Conservation (phyloP, 169 alveolate genomes). For the Plasmodium chabaudi region DNA sequence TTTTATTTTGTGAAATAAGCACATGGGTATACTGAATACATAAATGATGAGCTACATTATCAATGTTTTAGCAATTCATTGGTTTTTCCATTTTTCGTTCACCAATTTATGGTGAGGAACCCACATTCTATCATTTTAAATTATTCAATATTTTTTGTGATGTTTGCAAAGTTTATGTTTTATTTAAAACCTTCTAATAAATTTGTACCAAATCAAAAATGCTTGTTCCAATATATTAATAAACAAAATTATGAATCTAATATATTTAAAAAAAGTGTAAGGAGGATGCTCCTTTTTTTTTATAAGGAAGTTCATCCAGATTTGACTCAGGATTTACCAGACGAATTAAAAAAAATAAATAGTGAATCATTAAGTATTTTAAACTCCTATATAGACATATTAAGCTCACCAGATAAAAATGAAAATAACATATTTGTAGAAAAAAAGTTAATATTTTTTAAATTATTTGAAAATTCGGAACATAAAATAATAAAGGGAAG, state of each 20-base stretch:
- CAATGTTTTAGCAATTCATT: no score
- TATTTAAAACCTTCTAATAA: slow-evolving; percentile 8
- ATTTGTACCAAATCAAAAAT: slow-evolving; percentile 11
- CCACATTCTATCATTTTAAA: not conserved
- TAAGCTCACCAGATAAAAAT: slow-evolving; percentile 32
- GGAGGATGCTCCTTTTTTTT: slow-evolving; percentile 70
- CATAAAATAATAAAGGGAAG: slow-evolving; percentile 67
- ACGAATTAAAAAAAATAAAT: slow-evolving; percentile 71
- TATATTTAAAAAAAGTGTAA: slow-evolving; percentile 37
- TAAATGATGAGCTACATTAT: no score
- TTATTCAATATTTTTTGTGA: not conserved
- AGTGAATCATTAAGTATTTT: slow-evolving; percentile 72
- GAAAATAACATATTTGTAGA: slow-evolving; percentile 60
- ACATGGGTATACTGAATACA: no score
- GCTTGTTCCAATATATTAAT: slow-evolving; percentile 8
- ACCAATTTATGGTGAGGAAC: not conserved
- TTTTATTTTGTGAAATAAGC: no score
- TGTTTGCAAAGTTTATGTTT: slow-evolving; percentile 28
- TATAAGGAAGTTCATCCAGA: slow-evolving; percentile 77
- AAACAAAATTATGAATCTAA: slow-evolving; percentile 33
- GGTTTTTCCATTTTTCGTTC: no score
- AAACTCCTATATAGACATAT: slow-evolving; percentile 68
- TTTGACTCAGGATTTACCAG: slow-evolving; percentile 59
- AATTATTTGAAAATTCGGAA: slow-evolving; percentile 60
- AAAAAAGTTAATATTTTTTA: slow-evolving; percentile 54